Base-by-base conservation (phyloP, 331 rosid genomes). In the Ulmus americana region DNA sequence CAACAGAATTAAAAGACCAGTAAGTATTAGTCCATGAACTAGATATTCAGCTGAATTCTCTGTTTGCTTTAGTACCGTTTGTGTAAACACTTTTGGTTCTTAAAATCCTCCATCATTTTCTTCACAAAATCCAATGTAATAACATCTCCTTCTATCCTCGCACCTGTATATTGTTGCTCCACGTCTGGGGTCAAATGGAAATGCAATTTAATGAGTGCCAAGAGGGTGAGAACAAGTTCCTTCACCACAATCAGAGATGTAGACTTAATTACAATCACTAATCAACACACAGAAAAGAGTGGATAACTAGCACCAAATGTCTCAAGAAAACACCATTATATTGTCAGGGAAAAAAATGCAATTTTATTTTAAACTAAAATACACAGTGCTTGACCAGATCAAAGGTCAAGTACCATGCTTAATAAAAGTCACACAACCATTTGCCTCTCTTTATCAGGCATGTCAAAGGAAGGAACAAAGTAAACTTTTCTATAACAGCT, bases 31-130 rank as follows among this genome's bases (percentile, higher is more conserved):
- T 13, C 48, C 45, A 76, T 57, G 45, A 70, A 77, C 63, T 22
- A 56, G 22, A 42, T 64, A 45, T 39, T 18, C 66, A 57, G 12
- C 57, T 59, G 51, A 45, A 53, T 45, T 15, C 54, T 45, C 16
- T 43, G 50, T 49, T 52, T 56, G 42, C 54, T 63, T 8, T 58
- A 43, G 47, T 83, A 94, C 99, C 97, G 82, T 79, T 94, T 88
- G 71, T 94, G 99, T 72, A 94, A 63, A 74, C 82, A 74, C 74
- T 90, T 90, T 70, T 94, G 95, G 53, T 87, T 85, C 90, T 85
- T 94, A 76, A 90, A 94, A 79, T 90, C 99, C 59, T 90, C 99
- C 80, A 90, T 82, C 99, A 94, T 87, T 82, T 85, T 90, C 84
- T 82, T 87, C 79, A 90, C 96, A 65, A 94, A 94, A 70, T 94